Conservation (phyloP, 148 eudicot species). For the Silene uniflora region DNA sequence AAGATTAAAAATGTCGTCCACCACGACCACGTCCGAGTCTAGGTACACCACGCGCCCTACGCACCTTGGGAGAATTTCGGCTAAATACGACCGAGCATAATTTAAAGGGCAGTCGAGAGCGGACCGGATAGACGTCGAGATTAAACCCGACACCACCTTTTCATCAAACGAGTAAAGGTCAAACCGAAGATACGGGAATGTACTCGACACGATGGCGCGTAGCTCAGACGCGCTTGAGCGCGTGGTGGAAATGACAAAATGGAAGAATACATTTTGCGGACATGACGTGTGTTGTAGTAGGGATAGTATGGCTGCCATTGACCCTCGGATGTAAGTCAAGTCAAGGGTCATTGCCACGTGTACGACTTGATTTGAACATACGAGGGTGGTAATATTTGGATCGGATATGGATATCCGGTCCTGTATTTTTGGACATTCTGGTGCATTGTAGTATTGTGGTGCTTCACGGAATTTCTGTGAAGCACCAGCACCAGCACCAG, state of each 20-base stretch:
- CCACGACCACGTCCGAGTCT: slow-evolving; percentile 64
- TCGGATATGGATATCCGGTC: background rate
- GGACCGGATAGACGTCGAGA: slow-evolving; percentile 81
- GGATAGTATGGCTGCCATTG: slow-evolving; percentile 79
- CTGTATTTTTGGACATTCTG: slow-evolving; percentile 35
- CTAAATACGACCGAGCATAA: slow-evolving; percentile 64
- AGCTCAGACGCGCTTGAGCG: slow-evolving; percentile 32
- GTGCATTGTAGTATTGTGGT: slow-evolving; percentile 66
- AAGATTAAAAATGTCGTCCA: slow-evolving; percentile 54
- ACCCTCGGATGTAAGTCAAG: slow-evolving; percentile 72
- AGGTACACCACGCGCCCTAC: slow-evolving; percentile 58
- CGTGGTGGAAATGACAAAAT: slow-evolving; percentile 53
- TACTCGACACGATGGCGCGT: slow-evolving; percentile 40
- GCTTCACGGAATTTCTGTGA: slow-evolving; percentile 57
- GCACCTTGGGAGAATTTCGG: slow-evolving; percentile 52
- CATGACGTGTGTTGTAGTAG: slow-evolving; percentile 78
- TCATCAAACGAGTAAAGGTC: slow-evolving; percentile 54
- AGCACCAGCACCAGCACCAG: background rate
- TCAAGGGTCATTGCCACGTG: slow-evolving; percentile 89
- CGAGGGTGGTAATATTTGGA: background rate
- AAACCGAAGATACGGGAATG: slow-evolving; percentile 65
- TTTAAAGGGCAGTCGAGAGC: slow-evolving; percentile 83
- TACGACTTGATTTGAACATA: slow-evolving; percentile 53
- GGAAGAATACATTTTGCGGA: slow-evolving; percentile 69
- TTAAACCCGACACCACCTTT: slow-evolving; percentile 45